Conservation (phyloP, 306 rosid genomes). For the Pueraria montana region DNA sequence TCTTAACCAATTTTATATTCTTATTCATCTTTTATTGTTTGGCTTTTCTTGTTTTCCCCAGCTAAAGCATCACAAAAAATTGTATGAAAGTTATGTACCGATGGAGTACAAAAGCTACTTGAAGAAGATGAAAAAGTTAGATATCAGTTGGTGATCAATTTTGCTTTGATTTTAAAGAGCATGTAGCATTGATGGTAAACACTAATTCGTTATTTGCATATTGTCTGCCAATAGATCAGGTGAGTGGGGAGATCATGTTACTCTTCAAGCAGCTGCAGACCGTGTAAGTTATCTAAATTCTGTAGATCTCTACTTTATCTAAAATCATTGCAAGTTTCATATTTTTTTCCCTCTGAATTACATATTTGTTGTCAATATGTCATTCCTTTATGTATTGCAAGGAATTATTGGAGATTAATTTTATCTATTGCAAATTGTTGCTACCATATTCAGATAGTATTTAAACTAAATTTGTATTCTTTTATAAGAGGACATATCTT, state of each 20-base stretch:
- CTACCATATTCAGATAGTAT: too few species aligned
- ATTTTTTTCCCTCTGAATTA: not conserved
- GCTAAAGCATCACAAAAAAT: conserved; percentile 83
- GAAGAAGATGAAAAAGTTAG: conserved; percentile 93
- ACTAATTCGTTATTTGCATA: conserved; percentile 48
- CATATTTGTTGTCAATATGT: not conserved
- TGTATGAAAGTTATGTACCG: conserved; percentile 91
- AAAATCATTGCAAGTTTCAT: conserved; percentile 8
- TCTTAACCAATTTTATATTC: conserved; percentile 33
- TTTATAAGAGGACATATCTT: too few species aligned
- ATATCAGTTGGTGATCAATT: conserved; percentile 52
- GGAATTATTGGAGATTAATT: too few species aligned
- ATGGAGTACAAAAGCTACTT: conserved; percentile 87
- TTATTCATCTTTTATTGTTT: not conserved
- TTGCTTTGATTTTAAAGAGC: conserved; percentile 51
- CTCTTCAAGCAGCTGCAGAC: conserved; percentile 97
- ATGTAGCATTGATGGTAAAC: conserved; percentile 44
- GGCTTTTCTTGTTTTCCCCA: conserved; percentile 50
- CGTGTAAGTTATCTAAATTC: conserved; percentile 65
- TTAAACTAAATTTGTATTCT: too few species aligned
- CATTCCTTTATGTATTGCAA: not conserved
- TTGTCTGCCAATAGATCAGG: conserved; percentile 75
- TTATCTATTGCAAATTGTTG: too few species aligned
- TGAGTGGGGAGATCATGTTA: conserved; percentile 99
- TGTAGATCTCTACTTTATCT: conserved; percentile 11